These are phyloP conservation scores for Solanum chilense DNA, from an alignment of 257 asterid genomes.

Conservation along the genomic window DNA sequence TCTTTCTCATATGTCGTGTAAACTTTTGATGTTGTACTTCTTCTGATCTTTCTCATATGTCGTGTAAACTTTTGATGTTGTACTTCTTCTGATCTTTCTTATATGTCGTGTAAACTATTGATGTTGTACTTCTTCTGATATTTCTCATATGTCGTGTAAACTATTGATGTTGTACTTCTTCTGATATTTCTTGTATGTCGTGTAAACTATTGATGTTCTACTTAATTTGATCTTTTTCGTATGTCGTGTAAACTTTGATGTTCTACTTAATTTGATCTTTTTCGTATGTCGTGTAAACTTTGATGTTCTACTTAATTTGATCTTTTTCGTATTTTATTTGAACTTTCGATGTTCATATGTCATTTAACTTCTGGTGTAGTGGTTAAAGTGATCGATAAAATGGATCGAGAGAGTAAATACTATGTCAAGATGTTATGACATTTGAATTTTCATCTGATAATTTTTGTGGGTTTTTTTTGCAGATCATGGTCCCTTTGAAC, in stretches of 20 bases:
- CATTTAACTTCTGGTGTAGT: too few species aligned
- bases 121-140: too few species aligned
- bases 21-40: background rate
- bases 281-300: background rate
- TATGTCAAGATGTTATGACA: background rate
- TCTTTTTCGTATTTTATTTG: too few species aligned
- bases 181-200: background rate
- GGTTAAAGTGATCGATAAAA: background rate
- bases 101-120: background rate
- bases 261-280: background rate
- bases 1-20: background rate
- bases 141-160: too few species aligned
- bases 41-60: background rate
- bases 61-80: background rate
- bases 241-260: too few species aligned
- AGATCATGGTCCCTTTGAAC: conserved; percentile 45
- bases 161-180: background rate
- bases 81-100: background rate
- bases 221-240: background rate
- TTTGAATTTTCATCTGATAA: background rate
- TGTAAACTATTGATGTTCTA: background rate
- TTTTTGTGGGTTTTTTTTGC: background rate
- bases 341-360: too few species aligned
- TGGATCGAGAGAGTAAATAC: background rate
- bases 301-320: too few species aligned